Percentiles rank a stretch among this genome's conserved stretches.
These are phyloP conservation scores for Poa annua DNA, from an alignment of 176 grass and related monocot genomes.

Conservation along the genomic window DNA sequence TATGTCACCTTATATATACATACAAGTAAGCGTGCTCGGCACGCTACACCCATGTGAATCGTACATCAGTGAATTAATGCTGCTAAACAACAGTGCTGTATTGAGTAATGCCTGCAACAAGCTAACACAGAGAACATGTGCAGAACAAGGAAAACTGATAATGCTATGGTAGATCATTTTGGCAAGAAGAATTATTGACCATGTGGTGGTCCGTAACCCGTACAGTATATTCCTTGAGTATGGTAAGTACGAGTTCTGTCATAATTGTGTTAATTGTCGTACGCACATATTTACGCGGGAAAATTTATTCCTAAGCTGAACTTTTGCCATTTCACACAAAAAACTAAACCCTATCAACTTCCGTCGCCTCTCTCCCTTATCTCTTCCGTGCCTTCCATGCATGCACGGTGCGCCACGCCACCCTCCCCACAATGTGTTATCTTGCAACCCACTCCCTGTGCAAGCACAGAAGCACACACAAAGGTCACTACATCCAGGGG, in stretches of 20 bases:
- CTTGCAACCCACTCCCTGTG: background rate
- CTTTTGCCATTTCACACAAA: background rate
- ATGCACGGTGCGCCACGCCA: background rate
- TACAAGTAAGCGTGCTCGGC: background rate
- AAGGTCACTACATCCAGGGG: background rate
- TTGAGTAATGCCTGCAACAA: background rate
- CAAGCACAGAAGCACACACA: background rate
- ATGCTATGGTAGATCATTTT: background rate
- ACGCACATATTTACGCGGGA: background rate
- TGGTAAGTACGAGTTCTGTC: background rate
- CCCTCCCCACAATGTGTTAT: background rate
- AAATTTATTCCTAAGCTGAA: background rate
- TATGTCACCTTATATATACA: background rate
- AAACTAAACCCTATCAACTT: background rate
- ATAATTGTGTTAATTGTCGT: background rate
- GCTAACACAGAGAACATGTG: background rate
- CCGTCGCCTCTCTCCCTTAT: background rate
- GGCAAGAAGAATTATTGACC: background rate
- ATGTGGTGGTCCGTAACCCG: background rate
- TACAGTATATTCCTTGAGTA: background rate
- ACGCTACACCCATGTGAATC: background rate
- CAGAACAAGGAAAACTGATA: slow-evolving; percentile 17
- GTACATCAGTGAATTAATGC: background rate
- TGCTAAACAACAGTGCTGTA: background rate
- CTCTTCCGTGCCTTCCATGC: background rate